These are phyloP conservation scores for Populus hybrid DNA, from an alignment of 441 rosid species.

Conservation along the genomic window DNA sequence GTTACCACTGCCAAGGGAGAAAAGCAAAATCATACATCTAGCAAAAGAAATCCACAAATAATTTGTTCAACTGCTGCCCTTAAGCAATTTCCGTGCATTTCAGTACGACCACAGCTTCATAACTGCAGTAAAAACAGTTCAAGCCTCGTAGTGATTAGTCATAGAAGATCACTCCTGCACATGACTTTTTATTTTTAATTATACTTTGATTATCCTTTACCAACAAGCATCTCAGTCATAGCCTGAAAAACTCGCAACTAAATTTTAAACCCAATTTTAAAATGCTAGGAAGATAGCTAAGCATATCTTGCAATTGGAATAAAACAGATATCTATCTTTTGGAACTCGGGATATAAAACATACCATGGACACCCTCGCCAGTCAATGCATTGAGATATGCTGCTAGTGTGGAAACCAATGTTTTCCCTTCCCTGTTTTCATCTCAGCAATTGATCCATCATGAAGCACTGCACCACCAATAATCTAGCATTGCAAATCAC, in stretches of 20 bases:
- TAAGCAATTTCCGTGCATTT: not conserved
- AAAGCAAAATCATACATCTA: conserved; percentile 23
- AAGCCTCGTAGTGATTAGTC: not conserved
- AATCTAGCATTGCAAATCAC: conserved; percentile 46
- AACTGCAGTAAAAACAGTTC: not conserved
- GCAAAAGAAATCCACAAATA: not conserved
- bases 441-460: conserved; percentile 96
- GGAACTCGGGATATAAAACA: conserved; percentile 23
- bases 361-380: conserved; percentile 96
- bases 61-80: not conserved
- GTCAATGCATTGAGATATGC: conserved; percentile 93
- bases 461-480: conserved; percentile 97
- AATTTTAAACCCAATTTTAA: not conserved
- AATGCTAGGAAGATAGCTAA: not conserved
- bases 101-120: not conserved
- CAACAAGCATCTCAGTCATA: not conserved
- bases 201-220: not conserved
- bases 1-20: conserved; percentile 73
- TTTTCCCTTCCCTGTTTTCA: conserved; percentile 98
- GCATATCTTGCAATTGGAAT: not conserved
- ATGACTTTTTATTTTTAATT: not conserved
- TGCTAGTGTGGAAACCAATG: conserved; percentile 90
- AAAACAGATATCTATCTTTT: conserved; percentile 7
- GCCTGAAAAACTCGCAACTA: not conserved
- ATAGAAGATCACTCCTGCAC: not conserved